Percentiles rank a stretch among this genome's conserved stretches.
Conservation (phyloP, 2,329 filamentous ascomycete genomes). For the Colletotrichum camelliae region DNA sequence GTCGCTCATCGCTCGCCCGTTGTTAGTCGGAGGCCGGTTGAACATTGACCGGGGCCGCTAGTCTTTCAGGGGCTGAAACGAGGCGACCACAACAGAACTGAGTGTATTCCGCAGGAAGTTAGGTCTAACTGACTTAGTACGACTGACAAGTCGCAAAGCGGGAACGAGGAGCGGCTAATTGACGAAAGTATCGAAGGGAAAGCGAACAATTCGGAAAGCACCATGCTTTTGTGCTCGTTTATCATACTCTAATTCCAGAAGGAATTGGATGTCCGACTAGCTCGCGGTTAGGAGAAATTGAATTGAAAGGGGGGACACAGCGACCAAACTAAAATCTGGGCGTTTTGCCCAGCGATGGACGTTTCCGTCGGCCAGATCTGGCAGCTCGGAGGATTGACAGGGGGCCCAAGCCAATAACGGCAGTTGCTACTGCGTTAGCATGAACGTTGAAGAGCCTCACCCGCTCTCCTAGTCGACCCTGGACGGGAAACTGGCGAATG, state of each 20-base stretch:
- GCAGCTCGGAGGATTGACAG: neutral
- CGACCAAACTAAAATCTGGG: neutral
- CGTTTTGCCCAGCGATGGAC: slow-evolving; percentile 6
- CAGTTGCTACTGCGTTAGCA: neutral
- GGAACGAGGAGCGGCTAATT: neutral
- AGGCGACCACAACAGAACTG: neutral
- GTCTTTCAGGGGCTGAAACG: neutral
- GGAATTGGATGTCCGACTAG: neutral
- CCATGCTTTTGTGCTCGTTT: neutral
- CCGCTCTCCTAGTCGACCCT: neutral
- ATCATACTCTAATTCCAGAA: neutral
- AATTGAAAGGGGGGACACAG: neutral
- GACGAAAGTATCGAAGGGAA: neutral
- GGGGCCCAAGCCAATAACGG: neutral
- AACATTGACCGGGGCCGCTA: neutral
- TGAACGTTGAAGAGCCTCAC: slow-evolving; percentile 14
- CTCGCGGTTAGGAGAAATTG: neutral
- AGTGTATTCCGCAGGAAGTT: neutral
- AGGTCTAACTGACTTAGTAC: neutral
- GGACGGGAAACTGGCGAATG: neutral
- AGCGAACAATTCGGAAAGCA: neutral
- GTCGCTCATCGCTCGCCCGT: neutral
- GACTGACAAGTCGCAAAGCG: neutral
- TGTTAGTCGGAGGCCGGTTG: neutral
- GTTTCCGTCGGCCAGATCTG: slow-evolving; percentile 12